These are phyloP conservation scores for Rhodofomes roseus DNA, from an alignment of 1,284 basidiomycete species.

Conservation along the genomic window DNA sequence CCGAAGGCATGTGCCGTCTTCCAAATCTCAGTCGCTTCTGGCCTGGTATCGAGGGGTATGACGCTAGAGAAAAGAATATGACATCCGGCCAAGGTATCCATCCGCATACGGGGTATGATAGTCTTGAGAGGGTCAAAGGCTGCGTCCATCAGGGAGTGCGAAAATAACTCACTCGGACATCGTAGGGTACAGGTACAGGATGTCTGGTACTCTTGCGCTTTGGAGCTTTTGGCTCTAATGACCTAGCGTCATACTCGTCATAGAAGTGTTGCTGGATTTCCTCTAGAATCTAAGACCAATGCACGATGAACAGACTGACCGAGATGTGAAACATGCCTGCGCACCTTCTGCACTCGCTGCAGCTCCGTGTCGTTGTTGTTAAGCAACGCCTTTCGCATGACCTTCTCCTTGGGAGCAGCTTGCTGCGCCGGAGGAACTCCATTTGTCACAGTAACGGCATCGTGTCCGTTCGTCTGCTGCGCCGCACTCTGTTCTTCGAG, in stretches of 20 bases:
- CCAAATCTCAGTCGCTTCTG: constrained; percentile 87
- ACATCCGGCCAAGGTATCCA: constrained; percentile 70
- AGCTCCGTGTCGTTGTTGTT: constrained; percentile 91
- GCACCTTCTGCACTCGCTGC: constrained; percentile 67
- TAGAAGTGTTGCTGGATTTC: constrained; percentile 80
- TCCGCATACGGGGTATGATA: constrained; percentile 83
- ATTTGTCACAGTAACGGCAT: constrained; percentile 7
- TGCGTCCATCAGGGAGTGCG: no score
- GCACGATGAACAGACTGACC: not conserved
- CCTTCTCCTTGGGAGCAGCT: constrained; percentile 34
- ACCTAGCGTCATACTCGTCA: constrained; percentile 50
- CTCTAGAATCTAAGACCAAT: constrained; percentile 58
- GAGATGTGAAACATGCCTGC: constrained; percentile 15
- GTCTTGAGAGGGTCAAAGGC: constrained; percentile 38
- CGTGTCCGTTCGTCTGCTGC: not conserved
- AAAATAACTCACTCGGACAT: constrained; percentile 57
- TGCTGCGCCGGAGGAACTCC: constrained; percentile 13
- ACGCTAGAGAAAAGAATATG: constrained; percentile 91
- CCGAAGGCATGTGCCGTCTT: constrained; percentile 85
- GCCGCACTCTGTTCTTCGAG: constrained; percentile 39
- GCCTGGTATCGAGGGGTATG: constrained; percentile 80
- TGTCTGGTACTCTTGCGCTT: constrained; percentile 31
- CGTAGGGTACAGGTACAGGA: constrained; percentile 34
- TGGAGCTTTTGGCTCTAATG: constrained; percentile 31
- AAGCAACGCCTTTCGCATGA: constrained; percentile 67